Evolutionary conservation across 139 green algal species (phyloP).

Genomic region (Volvox reticuliferus): DNA sequence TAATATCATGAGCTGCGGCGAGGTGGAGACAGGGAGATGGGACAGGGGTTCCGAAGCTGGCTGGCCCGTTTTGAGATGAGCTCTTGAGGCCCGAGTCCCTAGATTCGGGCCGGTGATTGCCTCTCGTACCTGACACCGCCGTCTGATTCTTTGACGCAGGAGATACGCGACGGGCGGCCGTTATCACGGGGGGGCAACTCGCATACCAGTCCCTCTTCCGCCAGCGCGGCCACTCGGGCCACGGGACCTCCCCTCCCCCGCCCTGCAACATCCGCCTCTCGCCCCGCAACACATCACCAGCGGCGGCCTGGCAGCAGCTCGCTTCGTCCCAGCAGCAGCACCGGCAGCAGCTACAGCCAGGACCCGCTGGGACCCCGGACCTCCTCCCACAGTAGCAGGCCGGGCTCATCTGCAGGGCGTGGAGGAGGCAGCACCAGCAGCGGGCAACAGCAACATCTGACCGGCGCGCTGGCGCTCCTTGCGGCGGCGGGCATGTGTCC

Average conservation of each 20-base stretch:
- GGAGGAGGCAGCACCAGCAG: not conserved
- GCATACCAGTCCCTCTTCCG: not conserved
- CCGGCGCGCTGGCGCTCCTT: not conserved
- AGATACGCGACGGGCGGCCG: constrained; percentile 15
- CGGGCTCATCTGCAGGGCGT: not conserved
- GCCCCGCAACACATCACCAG: not conserved
- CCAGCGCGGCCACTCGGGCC: not conserved
- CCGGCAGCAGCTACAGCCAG: not conserved
- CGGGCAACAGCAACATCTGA: not conserved
- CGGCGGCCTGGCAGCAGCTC: constrained; percentile 1
- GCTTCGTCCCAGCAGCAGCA: not conserved
- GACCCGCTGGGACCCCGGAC: not conserved
- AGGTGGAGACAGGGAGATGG: not conserved
- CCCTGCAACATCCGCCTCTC: not conserved
- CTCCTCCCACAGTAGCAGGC: not conserved
- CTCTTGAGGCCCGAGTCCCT: no score
- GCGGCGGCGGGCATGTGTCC: not conserved
- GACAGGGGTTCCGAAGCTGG: not conserved
- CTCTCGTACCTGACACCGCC: not conserved
- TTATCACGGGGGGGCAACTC: constrained; percentile 13
- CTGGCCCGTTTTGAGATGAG: no score
- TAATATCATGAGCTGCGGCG: not conserved
- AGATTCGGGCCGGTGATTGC: no score
- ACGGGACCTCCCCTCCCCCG: not conserved
- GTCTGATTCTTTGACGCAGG: not conserved